Conservation (phyloP, 257 asterid genomes). For the Asclepias syriaca region DNA sequence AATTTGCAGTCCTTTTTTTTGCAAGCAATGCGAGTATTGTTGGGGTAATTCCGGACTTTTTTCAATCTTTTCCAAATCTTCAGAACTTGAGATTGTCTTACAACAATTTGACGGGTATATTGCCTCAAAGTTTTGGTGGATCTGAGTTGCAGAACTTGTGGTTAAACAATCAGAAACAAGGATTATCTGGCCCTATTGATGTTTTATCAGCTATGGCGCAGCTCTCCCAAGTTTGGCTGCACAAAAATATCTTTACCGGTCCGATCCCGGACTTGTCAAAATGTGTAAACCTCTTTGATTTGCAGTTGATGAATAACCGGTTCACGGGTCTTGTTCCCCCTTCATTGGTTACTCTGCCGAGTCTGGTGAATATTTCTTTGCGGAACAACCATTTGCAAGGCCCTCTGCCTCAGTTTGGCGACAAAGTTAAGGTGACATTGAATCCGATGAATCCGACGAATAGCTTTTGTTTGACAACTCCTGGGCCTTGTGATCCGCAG, state of each 20-base stretch:
- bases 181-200: conserved; percentile 59
- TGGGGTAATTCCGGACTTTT: conserved; percentile 69
- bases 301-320: conserved; percentile 75
- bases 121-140: conserved; percentile 59
- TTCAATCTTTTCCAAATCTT: conserved; percentile 50
- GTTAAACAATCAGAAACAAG: conserved; percentile 63
- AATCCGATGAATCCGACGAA: conserved; percentile 32
- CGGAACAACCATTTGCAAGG: conserved; percentile 81
- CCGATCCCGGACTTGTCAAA: conserved; percentile 77
- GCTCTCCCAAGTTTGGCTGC: conserved; percentile 72
- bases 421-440: conserved; percentile 20
- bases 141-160: conserved; percentile 69
- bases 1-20: conserved; percentile 33
- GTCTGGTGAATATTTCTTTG: conserved; percentile 45
- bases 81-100: conserved; percentile 61
- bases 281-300: conserved; percentile 57
- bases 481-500: conserved; percentile 85
- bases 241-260: conserved; percentile 63
- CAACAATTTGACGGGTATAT: conserved; percentile 60
- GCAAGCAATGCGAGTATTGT: conserved; percentile 56
- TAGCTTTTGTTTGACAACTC: conserved; percentile 52
- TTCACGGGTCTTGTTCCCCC: conserved; percentile 69
- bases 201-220: conserved; percentile 60
- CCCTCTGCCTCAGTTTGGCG: conserved; percentile 47
- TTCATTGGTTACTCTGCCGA: conserved; percentile 47